Percentiles rank a stretch among this genome's conserved stretches.
Evolutionary conservation across 306 rosid species (phyloP).

Genomic region (Cicer pinnatifidum): DNA sequence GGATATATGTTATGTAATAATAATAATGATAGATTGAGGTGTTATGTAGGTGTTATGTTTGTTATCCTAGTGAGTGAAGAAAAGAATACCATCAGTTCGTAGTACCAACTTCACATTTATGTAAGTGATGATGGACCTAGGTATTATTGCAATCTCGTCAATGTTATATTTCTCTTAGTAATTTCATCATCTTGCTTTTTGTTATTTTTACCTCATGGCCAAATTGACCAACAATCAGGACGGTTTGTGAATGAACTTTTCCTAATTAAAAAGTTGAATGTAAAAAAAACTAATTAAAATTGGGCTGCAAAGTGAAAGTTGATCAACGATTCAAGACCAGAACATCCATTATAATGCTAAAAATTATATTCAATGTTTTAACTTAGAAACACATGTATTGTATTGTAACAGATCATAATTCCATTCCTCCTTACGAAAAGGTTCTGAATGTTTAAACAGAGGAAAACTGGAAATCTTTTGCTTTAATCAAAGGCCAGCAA

Average conservation of each 20-base stretch:
- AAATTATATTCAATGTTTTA: not conserved
- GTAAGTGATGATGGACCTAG: not conserved
- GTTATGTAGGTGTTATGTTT: slow-evolving; percentile 18
- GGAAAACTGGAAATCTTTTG: slow-evolving; percentile 12
- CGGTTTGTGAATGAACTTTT: not conserved
- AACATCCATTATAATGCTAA: slow-evolving; percentile 27
- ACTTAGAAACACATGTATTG: slow-evolving; percentile 7
- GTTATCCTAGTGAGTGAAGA: not conserved
- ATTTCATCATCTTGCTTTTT: slow-evolving; percentile 2
- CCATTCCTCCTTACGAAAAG: slow-evolving; percentile 3
- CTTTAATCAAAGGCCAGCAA: not conserved
- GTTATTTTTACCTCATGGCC: not conserved
- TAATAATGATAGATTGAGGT: slow-evolving; percentile 22
- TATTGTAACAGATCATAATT: slow-evolving; percentile 31
- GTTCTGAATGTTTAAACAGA: slow-evolving; percentile 7
- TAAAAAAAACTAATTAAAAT: not conserved
- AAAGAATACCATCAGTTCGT: not conserved
- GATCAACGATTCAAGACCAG: not conserved
- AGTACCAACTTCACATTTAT: slow-evolving; percentile 32
- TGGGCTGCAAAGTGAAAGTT: not conserved
- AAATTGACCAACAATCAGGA: not conserved
- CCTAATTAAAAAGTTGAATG: not conserved
- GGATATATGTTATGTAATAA: not conserved
- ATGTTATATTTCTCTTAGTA: not conserved
- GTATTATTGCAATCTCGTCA: slow-evolving; percentile 8